Conservation (phyloP, 2,329 filamentous ascomycete species). For the Hypoxylon sp. region DNA sequence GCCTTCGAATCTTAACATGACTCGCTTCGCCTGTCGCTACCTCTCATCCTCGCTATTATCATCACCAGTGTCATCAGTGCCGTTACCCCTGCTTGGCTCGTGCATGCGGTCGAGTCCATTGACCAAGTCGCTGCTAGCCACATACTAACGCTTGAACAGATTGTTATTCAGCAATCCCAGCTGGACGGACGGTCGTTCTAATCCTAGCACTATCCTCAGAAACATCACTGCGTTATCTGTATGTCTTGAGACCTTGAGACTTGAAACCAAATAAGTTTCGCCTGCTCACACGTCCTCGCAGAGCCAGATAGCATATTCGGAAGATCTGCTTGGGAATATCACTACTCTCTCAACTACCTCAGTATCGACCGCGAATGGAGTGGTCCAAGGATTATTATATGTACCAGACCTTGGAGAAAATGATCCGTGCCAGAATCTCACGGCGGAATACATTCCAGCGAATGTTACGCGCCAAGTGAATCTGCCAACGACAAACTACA, state of each 20-base stretch:
- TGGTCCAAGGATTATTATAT: slow-evolving; percentile 84
- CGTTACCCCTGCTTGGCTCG: slow-evolving; percentile 7
- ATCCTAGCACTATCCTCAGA: slow-evolving; percentile 66
- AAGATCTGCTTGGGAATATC: slow-evolving; percentile 68
- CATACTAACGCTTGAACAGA: slow-evolving; percentile 52
- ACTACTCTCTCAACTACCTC: slow-evolving; percentile 81
- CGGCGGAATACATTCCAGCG: slow-evolving; percentile 74
- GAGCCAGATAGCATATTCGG: slow-evolving; percentile 65
- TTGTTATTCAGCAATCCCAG: slow-evolving; percentile 71
- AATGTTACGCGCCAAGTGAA: slow-evolving; percentile 81
- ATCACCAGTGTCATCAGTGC: slow-evolving; percentile 20
- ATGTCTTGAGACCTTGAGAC: slow-evolving; percentile 53
- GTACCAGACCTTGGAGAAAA: slow-evolving; percentile 75
- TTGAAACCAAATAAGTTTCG: slow-evolving; percentile 31
- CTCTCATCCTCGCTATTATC: slow-evolving; percentile 17
- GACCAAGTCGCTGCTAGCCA: neutral
- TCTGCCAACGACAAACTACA: slow-evolving; percentile 76
- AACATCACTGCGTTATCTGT: slow-evolving; percentile 70
- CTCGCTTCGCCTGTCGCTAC: slow-evolving; percentile 7
- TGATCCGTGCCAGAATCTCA: slow-evolving; percentile 72
- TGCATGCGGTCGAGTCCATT: slow-evolving; percentile 9
- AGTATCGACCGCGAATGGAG: slow-evolving; percentile 67
- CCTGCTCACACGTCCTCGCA: slow-evolving; percentile 43
- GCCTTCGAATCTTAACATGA: neutral
- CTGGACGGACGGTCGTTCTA: slow-evolving; percentile 63